Evolutionary conservation across 2,329 filamentous ascomycete species (phyloP).

Genomic region (Fusarium transvaalense): DNA sequence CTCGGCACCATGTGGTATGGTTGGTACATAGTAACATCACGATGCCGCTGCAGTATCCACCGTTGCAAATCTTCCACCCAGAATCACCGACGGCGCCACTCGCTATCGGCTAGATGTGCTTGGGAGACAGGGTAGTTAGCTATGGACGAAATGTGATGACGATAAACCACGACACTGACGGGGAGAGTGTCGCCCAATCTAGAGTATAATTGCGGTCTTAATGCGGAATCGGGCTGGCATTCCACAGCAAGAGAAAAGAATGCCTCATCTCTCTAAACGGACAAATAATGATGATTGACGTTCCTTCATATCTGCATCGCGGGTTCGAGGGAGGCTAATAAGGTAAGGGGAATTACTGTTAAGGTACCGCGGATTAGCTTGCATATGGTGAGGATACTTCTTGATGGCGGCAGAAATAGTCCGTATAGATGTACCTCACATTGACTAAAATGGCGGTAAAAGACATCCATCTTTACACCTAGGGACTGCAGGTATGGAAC

Average conservation of each 20-base stretch:
- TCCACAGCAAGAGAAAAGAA: constrained; percentile 20
- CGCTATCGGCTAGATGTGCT: constrained; percentile 25
- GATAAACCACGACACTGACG: constrained; percentile 7
- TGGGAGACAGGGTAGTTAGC: constrained; percentile 6
- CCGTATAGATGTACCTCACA: constrained; percentile 20
- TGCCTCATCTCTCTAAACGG: constrained; percentile 33
- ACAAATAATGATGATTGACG: constrained; percentile 33
- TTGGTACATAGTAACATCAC: constrained; percentile 33
- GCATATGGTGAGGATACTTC: constrained; percentile 33
- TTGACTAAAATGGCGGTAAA: constrained; percentile 40
- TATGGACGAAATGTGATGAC: constrained; percentile 8
- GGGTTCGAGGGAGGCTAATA: constrained; percentile 29
- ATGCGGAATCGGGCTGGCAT: constrained; percentile 26
- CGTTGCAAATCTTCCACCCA: constrained; percentile 27
- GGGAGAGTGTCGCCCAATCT: background rate
- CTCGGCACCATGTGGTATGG: constrained; percentile 14
- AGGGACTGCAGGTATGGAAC: constrained; percentile 30
- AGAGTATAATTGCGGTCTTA: constrained; percentile 26
- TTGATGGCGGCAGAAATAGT: constrained; percentile 10
- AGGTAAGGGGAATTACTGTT: constrained; percentile 26
- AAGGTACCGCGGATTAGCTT: constrained; percentile 25
- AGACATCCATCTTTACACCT: constrained; percentile 14
- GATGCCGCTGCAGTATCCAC: constrained; percentile 35
- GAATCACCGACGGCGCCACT: constrained; percentile 38
- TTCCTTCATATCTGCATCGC: constrained; percentile 38